These are phyloP conservation scores for Exophiala spinifera DNA, from an alignment of 2,329 filamentous ascomycete genomes.

Conservation along the genomic window DNA sequence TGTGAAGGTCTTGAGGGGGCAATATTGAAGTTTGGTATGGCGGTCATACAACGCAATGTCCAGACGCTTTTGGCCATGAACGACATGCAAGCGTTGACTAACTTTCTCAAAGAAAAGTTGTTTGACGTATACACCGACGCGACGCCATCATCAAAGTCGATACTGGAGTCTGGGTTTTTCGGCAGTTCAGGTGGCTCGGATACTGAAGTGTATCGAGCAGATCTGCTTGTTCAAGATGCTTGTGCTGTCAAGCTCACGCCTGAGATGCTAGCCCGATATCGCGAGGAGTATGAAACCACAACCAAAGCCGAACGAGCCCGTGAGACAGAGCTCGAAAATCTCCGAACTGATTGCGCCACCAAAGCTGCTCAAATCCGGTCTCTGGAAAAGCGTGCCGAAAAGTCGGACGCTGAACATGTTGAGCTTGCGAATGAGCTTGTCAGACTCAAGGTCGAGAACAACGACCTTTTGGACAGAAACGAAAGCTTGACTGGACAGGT, in stretches of 20 bases:
- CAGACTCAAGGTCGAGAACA: slow-evolving; percentile 87
- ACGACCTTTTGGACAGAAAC: slow-evolving; percentile 83
- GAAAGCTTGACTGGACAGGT: slow-evolving; percentile 84
- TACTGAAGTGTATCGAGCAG: slow-evolving; percentile 93
- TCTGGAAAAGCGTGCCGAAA: slow-evolving; percentile 83
- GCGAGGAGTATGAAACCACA: slow-evolving; percentile 88
- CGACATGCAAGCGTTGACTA: slow-evolving; percentile 86
- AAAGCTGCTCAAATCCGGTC: slow-evolving; percentile 75
- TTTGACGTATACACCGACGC: slow-evolving; percentile 98
- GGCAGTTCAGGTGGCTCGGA: slow-evolving; percentile 84
- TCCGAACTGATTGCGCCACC: slow-evolving; percentile 64
- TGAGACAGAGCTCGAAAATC: slow-evolving; percentile 72
- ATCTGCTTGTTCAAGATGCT: slow-evolving; percentile 88
- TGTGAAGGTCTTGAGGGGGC: slow-evolving; percentile 85
- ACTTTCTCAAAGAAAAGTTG: slow-evolving; percentile 85
- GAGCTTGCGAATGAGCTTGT: slow-evolving; percentile 88
- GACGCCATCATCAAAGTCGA: slow-evolving; percentile 83
- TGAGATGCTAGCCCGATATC: slow-evolving; percentile 76
- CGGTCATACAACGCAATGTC: slow-evolving; percentile 93
- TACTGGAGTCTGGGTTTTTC: slow-evolving; percentile 96
- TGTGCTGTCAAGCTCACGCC: slow-evolving; percentile 82
- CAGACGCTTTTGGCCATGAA: slow-evolving; percentile 74
- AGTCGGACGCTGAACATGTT: slow-evolving; percentile 86
- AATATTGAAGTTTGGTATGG: slow-evolving; percentile 90
- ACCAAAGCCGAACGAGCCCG: slow-evolving; percentile 76